Conservation (phyloP, 2,329 filamentous ascomycete genomes). For the Cladosporium oxysporum region DNA sequence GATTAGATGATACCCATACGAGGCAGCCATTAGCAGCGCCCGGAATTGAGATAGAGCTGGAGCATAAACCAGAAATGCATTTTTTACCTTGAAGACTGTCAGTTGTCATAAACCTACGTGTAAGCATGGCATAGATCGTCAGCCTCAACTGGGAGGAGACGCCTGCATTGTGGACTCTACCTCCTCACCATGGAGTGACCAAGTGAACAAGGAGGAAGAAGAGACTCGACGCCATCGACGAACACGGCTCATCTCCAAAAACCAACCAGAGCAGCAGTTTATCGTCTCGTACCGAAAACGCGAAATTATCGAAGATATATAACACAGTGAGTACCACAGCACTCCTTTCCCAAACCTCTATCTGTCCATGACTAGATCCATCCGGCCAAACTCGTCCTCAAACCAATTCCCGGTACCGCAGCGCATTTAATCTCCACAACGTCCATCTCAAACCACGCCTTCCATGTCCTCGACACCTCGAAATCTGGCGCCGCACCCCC, state of each 20-base stretch:
- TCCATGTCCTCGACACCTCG: not conserved
- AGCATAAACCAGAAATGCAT: not conserved
- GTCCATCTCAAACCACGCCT: not conserved
- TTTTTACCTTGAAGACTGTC: not conserved
- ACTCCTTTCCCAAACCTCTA: not conserved
- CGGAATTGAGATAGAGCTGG: not conserved
- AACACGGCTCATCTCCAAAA: not conserved
- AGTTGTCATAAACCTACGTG: not conserved
- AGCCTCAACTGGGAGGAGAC: not conserved
- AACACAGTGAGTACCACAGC: not conserved
- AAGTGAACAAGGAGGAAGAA: not conserved
- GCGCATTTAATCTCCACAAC: not conserved
- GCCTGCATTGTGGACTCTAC: not conserved
- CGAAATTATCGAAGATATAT: not conserved
- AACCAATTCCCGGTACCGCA: not conserved
- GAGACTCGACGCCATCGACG: not conserved
- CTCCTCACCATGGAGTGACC: not conserved
- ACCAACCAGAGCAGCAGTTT: not conserved
- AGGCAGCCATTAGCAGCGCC: not conserved
- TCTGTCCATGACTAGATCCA: not conserved
- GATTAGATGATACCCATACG: not conserved
- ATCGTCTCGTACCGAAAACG: not conserved
- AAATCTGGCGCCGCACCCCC: slow-evolving; percentile 8
- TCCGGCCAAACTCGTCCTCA: not conserved
- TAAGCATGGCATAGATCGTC: not conserved